Percentiles rank a stretch among this genome's conserved stretches.
Evolutionary conservation across 2,329 filamentous ascomycete genomes (phyloP).

Genomic region (Colletotrichum agaves): DNA sequence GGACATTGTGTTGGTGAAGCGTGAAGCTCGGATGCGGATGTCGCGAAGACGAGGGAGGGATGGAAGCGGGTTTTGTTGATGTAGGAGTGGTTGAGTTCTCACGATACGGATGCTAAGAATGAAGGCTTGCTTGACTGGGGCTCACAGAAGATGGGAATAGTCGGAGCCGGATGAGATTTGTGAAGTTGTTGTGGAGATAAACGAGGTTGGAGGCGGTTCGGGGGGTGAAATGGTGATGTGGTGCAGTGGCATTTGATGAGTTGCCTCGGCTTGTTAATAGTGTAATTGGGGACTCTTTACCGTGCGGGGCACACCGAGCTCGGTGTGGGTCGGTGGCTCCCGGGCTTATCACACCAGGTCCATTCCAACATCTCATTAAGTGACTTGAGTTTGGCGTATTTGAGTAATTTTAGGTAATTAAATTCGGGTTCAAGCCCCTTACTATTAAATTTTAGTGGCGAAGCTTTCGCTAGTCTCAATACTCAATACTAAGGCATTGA

Average conservation of each 20-base stretch:
- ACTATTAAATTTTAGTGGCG: too few species aligned
- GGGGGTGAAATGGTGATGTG: conserved; percentile 11
- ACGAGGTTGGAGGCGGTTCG: conserved; percentile 1
- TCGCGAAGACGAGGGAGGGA: not conserved
- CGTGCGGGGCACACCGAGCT: conserved; percentile 19
- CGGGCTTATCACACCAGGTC: too few species aligned
- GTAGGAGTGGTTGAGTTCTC: not conserved
- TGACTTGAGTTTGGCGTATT: too few species aligned
- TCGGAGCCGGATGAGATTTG: not conserved
- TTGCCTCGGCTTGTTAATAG: conserved; percentile 13
- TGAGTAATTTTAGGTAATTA: too few species aligned
- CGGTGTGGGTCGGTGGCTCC: conserved; percentile 4
- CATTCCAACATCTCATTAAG: too few species aligned
- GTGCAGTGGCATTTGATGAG: conserved; percentile 4
- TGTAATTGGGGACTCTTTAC: conserved; percentile 4
- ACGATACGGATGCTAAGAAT: not conserved
- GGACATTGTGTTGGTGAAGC: conserved; percentile 5
- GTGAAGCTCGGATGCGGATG: not conserved
- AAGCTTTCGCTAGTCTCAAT: too few species aligned
- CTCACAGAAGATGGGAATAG: not conserved
- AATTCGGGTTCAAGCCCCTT: too few species aligned
- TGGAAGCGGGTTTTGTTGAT: not conserved
- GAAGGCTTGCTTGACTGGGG: not conserved
- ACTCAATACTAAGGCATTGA: too few species aligned
- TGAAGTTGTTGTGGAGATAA: not conserved